These are phyloP conservation scores for Calvatia gigantea DNA, from an alignment of 768 basidiomycete genomes.

Conservation along the genomic window DNA sequence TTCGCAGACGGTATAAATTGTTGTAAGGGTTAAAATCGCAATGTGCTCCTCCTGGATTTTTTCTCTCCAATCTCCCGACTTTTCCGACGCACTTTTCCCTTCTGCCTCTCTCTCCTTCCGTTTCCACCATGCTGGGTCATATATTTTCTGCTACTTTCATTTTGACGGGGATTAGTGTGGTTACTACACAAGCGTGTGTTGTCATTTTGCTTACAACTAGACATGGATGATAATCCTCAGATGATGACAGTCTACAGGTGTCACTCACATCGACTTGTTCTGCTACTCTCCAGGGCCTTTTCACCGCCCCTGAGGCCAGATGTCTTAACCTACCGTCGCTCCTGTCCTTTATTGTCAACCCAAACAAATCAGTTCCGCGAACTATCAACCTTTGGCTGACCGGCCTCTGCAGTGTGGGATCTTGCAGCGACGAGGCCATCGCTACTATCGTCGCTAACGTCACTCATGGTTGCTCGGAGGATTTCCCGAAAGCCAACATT, in stretches of 20 bases:
- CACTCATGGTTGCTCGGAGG: constrained; percentile 42
- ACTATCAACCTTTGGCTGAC: constrained; percentile 60
- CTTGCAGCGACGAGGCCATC: constrained; percentile 62
- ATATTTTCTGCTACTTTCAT: constrained; percentile 24
- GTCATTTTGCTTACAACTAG: background rate
- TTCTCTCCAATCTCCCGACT: background rate
- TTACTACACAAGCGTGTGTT: constrained; percentile 43
- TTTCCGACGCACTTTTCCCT: background rate
- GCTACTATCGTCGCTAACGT: constrained; percentile 50
- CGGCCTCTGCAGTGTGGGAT: constrained; percentile 44
- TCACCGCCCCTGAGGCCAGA: constrained; percentile 36
- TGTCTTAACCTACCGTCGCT: constrained; percentile 49
- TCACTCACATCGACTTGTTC: constrained; percentile 51
- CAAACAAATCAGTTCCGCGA: constrained; percentile 34
- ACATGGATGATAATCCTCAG: constrained; percentile 5
- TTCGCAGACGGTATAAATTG: too few species aligned
- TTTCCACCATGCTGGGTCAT: constrained; percentile 14
- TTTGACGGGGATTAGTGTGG: constrained; percentile 23
- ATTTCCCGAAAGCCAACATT: constrained; percentile 45
- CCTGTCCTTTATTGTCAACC: constrained; percentile 29
- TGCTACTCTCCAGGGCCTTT: constrained; percentile 39
- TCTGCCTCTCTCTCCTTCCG: background rate
- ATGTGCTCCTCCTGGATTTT: background rate
- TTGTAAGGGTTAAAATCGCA: background rate
- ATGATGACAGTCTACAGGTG: constrained; percentile 11